These are phyloP conservation scores for Aspergillus bridgeri DNA, from an alignment of 495 filamentous ascomycete genomes.

Conservation along the genomic window DNA sequence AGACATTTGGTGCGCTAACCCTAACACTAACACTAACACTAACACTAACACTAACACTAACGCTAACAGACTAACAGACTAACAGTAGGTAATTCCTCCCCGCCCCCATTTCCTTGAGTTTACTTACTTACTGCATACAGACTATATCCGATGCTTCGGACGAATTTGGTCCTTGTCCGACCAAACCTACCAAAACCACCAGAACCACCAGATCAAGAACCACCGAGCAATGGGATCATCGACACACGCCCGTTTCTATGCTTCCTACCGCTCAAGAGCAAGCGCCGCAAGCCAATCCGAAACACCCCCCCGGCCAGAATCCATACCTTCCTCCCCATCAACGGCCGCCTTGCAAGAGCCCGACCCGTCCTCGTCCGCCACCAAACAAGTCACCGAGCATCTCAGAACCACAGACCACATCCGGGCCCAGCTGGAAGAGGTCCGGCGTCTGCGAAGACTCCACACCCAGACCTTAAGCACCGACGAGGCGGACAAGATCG, in stretches of 20 bases:
- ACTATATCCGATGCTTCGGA: not conserved
- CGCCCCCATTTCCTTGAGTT: too few species aligned
- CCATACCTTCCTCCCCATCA: not conserved
- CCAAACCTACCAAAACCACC: too few species aligned
- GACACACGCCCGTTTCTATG: not conserved
- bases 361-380: not conserved
- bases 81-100: too few species aligned
- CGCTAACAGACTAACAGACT: too few species aligned
- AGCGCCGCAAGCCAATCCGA: not conserved
- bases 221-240: not conserved
- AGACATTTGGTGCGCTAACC: too few species aligned
- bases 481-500: conserved; percentile 22
- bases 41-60: too few species aligned
- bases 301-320: not conserved
- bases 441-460: conserved; percentile 16
- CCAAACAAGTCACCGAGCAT: conserved; percentile 24
- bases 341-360: not conserved
- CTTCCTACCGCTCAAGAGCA: not conserved
- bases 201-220: not conserved
- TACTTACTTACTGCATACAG: too few species aligned
- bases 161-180: not conserved
- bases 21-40: too few species aligned
- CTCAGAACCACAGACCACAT: conserved; percentile 22
- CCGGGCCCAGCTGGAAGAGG: conserved; percentile 20
- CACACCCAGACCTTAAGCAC: conserved; percentile 15